phyloP scores from a whole-genome alignment of 805 yeast species.

The Candida bentonensis region DNA sequence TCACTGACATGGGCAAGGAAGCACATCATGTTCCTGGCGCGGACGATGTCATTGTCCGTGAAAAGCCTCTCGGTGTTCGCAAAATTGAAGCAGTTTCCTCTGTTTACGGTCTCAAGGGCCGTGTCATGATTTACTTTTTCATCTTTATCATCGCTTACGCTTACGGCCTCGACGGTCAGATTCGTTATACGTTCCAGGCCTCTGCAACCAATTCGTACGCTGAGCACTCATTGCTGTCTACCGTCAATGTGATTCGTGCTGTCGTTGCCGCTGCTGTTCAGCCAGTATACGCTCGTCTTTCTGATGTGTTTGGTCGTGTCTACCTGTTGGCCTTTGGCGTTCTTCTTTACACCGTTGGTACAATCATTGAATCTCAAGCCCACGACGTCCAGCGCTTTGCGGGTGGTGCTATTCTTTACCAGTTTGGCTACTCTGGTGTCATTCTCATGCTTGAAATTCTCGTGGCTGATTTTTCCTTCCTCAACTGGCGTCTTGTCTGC shows the following conservation, averaged over 20 bases:
- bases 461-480: constrained; percentile 50
- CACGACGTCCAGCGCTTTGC: constrained; percentile 42
- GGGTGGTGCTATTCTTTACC: constrained; percentile 47
- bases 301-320: constrained; percentile 55
- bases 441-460: constrained; percentile 42
- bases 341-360: constrained; percentile 46
- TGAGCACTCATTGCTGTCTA: constrained; percentile 40
- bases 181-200: constrained; percentile 38
- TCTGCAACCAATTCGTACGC: constrained; percentile 43
- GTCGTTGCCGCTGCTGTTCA: constrained; percentile 58
- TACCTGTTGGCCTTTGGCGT: constrained; percentile 35
- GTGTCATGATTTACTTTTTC: constrained; percentile 30
- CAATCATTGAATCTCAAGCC: constrained; percentile 49
- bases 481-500: constrained; percentile 57
- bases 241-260: constrained; percentile 42
- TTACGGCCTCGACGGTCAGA: constrained; percentile 46
- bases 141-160: constrained; percentile 43
- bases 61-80: constrained; percentile 32
- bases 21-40: too few species aligned
- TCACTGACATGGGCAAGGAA: too few species aligned
- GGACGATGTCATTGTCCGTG: too few species aligned
- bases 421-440: constrained; percentile 50
- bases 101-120: constrained; percentile 30
- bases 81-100: constrained; percentile 40
- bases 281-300: constrained; percentile 46